Evolutionary conservation across 768 basidiomycete species (phyloP).

Genomic region (Phylloporus sp.): DNA sequence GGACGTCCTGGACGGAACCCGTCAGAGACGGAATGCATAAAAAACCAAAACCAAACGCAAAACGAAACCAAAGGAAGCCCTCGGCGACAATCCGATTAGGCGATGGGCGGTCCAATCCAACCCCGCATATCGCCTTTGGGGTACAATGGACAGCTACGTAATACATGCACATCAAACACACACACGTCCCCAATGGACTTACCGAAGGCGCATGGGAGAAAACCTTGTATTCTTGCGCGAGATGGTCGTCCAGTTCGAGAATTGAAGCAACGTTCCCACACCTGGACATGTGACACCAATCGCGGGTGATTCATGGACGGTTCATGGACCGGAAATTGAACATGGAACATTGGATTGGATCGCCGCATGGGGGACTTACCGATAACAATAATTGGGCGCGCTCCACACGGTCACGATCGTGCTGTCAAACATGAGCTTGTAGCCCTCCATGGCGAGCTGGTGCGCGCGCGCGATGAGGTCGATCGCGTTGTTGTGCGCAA

Average conservation of each 20-base stretch:
- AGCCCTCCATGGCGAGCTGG: conserved; percentile 97
- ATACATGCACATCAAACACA: neutral
- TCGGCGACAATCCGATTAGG: neutral
- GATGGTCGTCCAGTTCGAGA: conserved; percentile 87
- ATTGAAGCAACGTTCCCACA: conserved; percentile 97
- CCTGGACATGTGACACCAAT: conserved; percentile 35
- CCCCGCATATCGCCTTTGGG: conserved; percentile 29
- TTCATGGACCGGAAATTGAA: conserved; percentile 23
- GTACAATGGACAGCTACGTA: neutral
- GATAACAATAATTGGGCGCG: conserved; percentile 97
- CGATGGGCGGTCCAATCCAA: conserved; percentile 5
- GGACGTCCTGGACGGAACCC: conserved; percentile 57
- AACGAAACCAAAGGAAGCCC: neutral
- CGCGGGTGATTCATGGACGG: neutral
- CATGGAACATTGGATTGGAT: conserved; percentile 9
- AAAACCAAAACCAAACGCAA: neutral
- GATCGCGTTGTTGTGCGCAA: conserved; percentile 87
- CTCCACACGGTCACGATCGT: conserved; percentile 98
- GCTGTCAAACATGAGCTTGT: conserved; percentile 94
- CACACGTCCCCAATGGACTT: conserved; percentile 28
- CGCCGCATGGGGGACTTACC: conserved; percentile 47
- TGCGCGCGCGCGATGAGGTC: conserved; percentile 96
- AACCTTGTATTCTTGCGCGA: conserved; percentile 93
- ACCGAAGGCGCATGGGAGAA: conserved; percentile 89
- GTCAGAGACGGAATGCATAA: neutral